phyloP scores from a whole-genome alignment of 106 monocot species.

The Phalaenopsis equestris region DNA sequence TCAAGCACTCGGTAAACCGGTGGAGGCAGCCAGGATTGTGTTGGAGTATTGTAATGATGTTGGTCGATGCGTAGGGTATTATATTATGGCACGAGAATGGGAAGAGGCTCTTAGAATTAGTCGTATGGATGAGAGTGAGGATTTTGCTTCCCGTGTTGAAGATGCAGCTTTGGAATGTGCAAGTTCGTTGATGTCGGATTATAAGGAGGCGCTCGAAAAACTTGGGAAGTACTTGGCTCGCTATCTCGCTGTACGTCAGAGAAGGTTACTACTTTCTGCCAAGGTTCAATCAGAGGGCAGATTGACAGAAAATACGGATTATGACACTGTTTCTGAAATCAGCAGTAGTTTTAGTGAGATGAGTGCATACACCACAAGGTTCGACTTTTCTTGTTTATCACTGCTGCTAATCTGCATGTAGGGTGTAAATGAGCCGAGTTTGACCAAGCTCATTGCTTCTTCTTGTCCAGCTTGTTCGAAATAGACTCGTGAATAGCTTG shows the following conservation, averaged over 20 bases:
- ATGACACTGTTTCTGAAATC: conserved; percentile 72
- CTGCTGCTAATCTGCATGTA: no score
- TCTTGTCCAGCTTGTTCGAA: not conserved
- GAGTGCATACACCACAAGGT: conserved; percentile 93
- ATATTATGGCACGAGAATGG: conserved; percentile 76
- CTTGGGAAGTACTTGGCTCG: conserved; percentile 75
- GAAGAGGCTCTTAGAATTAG: conserved; percentile 82
- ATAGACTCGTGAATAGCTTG: not conserved
- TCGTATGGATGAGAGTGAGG: conserved; percentile 50
- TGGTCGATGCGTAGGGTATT: conserved; percentile 49
- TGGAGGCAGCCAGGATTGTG: conserved; percentile 79
- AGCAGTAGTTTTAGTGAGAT: conserved; percentile 81
- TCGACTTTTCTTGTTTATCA: conserved; percentile 5
- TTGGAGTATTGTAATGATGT: conserved; percentile 81
- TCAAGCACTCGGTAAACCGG: conserved; percentile 77
- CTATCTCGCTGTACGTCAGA: conserved; percentile 90
- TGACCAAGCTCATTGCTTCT: no score
- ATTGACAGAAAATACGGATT: conserved; percentile 41
- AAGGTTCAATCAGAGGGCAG: conserved; percentile 61
- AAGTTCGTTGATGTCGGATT: conserved; percentile 49
- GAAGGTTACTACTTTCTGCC: conserved; percentile 66
- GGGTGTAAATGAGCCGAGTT: no score
- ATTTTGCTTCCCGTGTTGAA: conserved; percentile 48
- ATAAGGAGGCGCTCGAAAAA: conserved; percentile 67
- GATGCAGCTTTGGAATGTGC: conserved; percentile 74